Conservation (phyloP, 2,329 filamentous ascomycete species). For the Venturia oleaginea region DNA sequence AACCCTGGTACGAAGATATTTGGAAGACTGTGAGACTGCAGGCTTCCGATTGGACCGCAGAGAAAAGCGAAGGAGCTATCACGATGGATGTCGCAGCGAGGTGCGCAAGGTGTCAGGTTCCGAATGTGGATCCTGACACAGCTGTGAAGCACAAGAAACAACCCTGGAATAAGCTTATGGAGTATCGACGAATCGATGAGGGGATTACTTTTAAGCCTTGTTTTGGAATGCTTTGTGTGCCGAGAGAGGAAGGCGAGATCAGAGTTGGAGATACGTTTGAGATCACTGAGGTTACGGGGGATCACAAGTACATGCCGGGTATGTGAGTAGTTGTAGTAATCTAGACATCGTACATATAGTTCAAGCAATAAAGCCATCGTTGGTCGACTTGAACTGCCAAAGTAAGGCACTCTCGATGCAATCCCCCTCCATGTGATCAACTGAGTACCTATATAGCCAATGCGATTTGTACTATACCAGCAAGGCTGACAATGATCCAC, state of each 20-base stretch:
- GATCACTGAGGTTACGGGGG: constrained; percentile 47
- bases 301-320: constrained; percentile 31
- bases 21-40: constrained; percentile 51
- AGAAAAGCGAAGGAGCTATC: constrained; percentile 22
- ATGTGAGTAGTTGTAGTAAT: constrained; percentile 1
- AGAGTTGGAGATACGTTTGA: constrained; percentile 51
- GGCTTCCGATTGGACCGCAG: constrained; percentile 14
- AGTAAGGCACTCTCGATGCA: too few relatives aligned
- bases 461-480: too few relatives aligned
- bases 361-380: too few relatives aligned
- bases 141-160: constrained; percentile 49
- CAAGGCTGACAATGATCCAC: too few relatives aligned
- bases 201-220: constrained; percentile 56
- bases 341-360: too few relatives aligned
- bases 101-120: constrained; percentile 51
- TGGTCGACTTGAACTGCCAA: too few relatives aligned
- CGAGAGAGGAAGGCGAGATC: constrained; percentile 45
- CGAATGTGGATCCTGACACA: constrained; percentile 56
- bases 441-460: too few relatives aligned
- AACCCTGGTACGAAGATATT: constrained; percentile 53
- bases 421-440: too few relatives aligned
- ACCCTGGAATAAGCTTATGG: constrained; percentile 54
- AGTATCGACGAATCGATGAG: constrained; percentile 50
- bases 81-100: constrained; percentile 48
- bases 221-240: constrained; percentile 57